Base-by-base conservation (phyloP, 768 basidiomycete genomes). In the Mycena filopes region DNA sequence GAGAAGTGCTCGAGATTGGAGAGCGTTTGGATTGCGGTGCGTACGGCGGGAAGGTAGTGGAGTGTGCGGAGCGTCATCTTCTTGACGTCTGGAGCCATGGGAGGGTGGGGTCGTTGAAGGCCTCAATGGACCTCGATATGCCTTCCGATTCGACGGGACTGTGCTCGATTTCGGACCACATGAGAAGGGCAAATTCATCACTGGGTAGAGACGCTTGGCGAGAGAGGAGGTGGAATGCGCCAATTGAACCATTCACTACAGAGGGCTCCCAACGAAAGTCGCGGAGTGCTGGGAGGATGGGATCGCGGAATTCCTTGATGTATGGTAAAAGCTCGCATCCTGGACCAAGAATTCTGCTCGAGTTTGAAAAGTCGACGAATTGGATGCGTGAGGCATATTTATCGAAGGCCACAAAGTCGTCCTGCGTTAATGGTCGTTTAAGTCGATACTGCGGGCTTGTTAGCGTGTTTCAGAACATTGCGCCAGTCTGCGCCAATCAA, bases 251-350 rank as follows among this genome's bases (percentile, higher is more conserved):
- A 21, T 61, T 68, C n/a, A 21, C 29, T 9, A 58, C 46, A 7
- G 67, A 65, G 7, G 60, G 53, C 43, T 69, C 68, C 68, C 68
- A 69, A 26, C 68, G 64, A 23, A 69, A 65, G 12, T 63, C 55
- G 18, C 12, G 25, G 18, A 69, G 56, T 5, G 41, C 41, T 2
- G 68, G 68, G 13, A 69, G 42, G 38, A 69, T 58, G 2, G 68
- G 68, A 26, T 65, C 31, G 28, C 68, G 68, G 31, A 69, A 69
- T 15, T 48, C 36, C 50, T 69, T 69, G 40, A 69, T 53, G 43
- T 69, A 47, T 9, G 68, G 64, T 21, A 69, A 62, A 0, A 69
- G 36, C 23, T 69, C 68, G 60, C 63, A 69, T 26, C 68, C 68
- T 23, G 54, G 58, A 2, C 60, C 42, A 11, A 69, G 68, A 7